These are phyloP conservation scores for Monosporozyma aerobia DNA, from an alignment of 805 yeast species.

Conservation along the genomic window DNA sequence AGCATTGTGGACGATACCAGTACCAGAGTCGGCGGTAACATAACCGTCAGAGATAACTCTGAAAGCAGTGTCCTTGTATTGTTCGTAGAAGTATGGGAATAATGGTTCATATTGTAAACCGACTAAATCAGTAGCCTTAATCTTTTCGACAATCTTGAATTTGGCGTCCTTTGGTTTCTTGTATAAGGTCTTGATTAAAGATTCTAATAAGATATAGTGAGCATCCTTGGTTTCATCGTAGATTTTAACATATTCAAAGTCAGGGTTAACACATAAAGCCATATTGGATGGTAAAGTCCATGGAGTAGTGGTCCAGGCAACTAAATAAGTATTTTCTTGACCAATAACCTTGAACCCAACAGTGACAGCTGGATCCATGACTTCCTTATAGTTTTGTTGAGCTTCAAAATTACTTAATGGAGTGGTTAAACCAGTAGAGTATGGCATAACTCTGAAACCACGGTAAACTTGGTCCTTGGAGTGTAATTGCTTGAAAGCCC, in stretches of 20 bases:
- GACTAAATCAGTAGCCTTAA: slow-evolving; percentile 69
- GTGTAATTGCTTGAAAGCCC: slow-evolving; percentile 89
- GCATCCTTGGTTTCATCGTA: slow-evolving; percentile 78
- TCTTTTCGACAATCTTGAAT: slow-evolving; percentile 68
- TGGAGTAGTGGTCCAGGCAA: slow-evolving; percentile 99
- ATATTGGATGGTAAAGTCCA: slow-evolving; percentile 97
- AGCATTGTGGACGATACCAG: slow-evolving; percentile 97
- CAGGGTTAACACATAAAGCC: slow-evolving; percentile 85
- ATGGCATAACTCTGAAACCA: slow-evolving; percentile 97
- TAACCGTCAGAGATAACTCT: slow-evolving; percentile 73
- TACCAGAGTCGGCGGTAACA: slow-evolving; percentile 92
- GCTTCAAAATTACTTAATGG: slow-evolving; percentile 97
- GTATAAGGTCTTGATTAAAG: slow-evolving; percentile 73
- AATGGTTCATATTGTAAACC: slow-evolving; percentile 78
- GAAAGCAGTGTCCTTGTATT: slow-evolving; percentile 70
- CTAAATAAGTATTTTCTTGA: slow-evolving; percentile 74
- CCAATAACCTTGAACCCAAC: slow-evolving; percentile 74
- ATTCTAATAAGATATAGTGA: slow-evolving; percentile 76
- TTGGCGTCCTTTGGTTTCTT: slow-evolving; percentile 92
- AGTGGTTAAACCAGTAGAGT: slow-evolving; percentile 94
- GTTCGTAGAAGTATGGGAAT: slow-evolving; percentile 69
- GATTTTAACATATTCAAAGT: slow-evolving; percentile 84
- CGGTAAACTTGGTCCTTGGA: slow-evolving; percentile 85
- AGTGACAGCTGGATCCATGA: slow-evolving; percentile 92
- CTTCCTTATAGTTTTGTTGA: slow-evolving; percentile 96